phyloP scores from a whole-genome alignment of 2,329 filamentous ascomycete genomes.

The Cladobotryum mycophilum region DNA sequence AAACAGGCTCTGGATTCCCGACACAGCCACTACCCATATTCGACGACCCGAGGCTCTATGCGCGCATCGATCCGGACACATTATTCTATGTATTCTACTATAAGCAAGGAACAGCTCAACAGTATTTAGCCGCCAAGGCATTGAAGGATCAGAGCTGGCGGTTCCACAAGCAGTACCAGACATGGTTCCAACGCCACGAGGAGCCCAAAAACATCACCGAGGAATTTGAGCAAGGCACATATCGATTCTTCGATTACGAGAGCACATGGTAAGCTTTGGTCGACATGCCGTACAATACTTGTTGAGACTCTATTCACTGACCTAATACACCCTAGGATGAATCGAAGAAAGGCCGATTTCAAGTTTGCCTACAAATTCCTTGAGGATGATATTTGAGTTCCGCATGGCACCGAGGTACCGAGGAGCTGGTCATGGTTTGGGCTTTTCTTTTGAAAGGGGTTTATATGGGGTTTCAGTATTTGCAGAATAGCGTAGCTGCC shows the following conservation, averaged over 20 bases:
- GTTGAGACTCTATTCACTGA: not conserved
- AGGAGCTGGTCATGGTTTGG: not conserved
- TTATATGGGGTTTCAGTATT: conserved; percentile 4
- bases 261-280: conserved; percentile 77
- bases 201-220: conserved; percentile 98
- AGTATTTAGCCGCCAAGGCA: conserved; percentile 93
- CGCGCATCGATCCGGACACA: conserved; percentile 87
- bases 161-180: conserved; percentile 99
- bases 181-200: conserved; percentile 97
- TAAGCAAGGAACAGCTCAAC: conserved; percentile 90
- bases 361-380: conserved; percentile 98
- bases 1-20: conserved; percentile 75
- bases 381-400: conserved; percentile 72
- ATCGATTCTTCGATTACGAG: conserved; percentile 99
- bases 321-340: conserved; percentile 66
- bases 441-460: conserved; percentile 7
- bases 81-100: conserved; percentile 99
- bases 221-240: conserved; percentile 97
- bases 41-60: conserved; percentile 83
- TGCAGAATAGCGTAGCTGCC: not conserved
- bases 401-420: conserved; percentile 1
- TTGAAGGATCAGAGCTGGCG: conserved; percentile 97
- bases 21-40: conserved; percentile 89
- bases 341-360: conserved; percentile 93
- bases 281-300: not conserved